A percentile compares a stretch with the other conserved stretches of the same genome.
phyloP scores from a whole-genome alignment of 1,139 yeast genomes.

The Yamadazyma jaroonii region DNA sequence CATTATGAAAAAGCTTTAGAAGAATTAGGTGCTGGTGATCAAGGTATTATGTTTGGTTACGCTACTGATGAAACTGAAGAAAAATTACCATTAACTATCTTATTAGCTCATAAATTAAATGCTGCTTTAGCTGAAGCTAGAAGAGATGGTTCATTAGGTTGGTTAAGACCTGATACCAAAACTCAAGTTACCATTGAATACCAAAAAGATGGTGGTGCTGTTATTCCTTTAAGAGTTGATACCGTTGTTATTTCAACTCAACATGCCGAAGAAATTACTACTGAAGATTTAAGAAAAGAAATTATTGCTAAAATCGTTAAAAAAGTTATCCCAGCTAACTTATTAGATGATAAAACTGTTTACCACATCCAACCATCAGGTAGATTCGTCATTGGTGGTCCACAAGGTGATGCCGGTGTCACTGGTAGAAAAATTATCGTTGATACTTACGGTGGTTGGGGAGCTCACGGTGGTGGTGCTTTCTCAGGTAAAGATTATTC shows the following conservation, averaged over 20 bases:
- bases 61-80: conserved; percentile 99
- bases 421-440: conserved; percentile 99
- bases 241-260: conserved; percentile 97
- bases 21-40: conserved; percentile 99
- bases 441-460: conserved; percentile 99
- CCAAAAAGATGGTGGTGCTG: conserved; percentile 91
- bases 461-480: conserved; percentile 99
- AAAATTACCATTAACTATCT: conserved; percentile 90
- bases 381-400: conserved; percentile 99
- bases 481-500: conserved; percentile 99
- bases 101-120: conserved; percentile 94
- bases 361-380: conserved; percentile 99
- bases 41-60: conserved; percentile 99
- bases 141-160: conserved; percentile 87
- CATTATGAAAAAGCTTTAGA: conserved; percentile 96
- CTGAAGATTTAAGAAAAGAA: conserved; percentile 84
- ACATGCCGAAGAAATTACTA: conserved; percentile 93
- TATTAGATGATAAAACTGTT: conserved; percentile 90
- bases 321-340: conserved; percentile 87
- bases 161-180: conserved; percentile 99
- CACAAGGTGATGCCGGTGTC: conserved; percentile 99
- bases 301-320: conserved; percentile 77
- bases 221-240: conserved; percentile 93
- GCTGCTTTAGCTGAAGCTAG: conserved; percentile 96
- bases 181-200: conserved; percentile 99